Evolutionary conservation across 768 basidiomycete species (phyloP).

Genomic region (Coprinopsis sp.): DNA sequence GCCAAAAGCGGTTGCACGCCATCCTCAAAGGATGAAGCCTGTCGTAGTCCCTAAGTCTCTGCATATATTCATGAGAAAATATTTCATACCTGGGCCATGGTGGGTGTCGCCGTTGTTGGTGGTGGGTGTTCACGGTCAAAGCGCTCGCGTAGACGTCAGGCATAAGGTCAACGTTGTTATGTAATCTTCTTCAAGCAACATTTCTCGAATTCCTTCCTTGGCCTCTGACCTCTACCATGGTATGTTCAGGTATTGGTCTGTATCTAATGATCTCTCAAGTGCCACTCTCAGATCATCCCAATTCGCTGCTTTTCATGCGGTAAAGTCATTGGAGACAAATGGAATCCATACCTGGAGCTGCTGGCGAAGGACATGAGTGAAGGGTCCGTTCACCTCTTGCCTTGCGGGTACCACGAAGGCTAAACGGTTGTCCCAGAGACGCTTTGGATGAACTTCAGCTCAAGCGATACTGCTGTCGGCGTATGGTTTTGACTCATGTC

Average conservation of each 20-base stretch:
- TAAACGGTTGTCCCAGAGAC: constrained; percentile 49
- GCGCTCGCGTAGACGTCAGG: neutral
- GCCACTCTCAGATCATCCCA: constrained; percentile 74
- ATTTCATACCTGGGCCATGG: neutral
- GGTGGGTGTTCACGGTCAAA: neutral
- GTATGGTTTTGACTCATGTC: constrained; percentile 97
- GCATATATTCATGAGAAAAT: constrained; percentile 6
- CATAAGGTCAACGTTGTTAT: neutral
- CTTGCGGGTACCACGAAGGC: neutral
- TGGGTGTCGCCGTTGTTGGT: neutral
- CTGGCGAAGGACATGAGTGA: constrained; percentile 79
- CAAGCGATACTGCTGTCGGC: constrained; percentile 92
- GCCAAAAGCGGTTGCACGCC: constrained; percentile 2
- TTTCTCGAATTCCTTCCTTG: neutral
- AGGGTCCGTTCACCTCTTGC: constrained; percentile 54
- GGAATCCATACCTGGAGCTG: constrained; percentile 82
- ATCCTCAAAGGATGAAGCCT: neutral
- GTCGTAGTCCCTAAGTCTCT: neutral
- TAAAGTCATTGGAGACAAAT: constrained; percentile 96
- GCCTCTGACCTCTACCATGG: constrained; percentile 7
- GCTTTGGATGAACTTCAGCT: constrained; percentile 86
- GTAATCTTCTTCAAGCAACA: neutral
- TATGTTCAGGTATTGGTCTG: neutral
- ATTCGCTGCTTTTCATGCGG: constrained; percentile 96
- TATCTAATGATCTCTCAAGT: neutral